These are phyloP conservation scores for Tilletia setariae DNA, from an alignment of 1,284 basidiomycete species.

Conservation along the genomic window DNA sequence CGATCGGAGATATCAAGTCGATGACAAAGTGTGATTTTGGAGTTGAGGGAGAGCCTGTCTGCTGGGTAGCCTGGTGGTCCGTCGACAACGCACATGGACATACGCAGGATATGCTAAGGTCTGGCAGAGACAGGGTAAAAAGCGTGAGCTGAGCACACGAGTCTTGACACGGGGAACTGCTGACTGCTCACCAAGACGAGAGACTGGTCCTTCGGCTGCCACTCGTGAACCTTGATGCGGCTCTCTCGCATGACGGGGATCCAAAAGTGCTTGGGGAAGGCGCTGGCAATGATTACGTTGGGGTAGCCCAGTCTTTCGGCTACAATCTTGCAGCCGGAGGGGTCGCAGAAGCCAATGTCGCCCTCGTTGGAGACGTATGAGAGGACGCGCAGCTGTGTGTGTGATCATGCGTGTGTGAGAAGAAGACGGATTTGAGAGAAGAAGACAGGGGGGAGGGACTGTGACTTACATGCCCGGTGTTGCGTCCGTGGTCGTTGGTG, in stretches of 20 bases:
- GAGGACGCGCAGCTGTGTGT: constrained; percentile 18
- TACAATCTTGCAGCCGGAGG: constrained; percentile 40
- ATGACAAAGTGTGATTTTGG: too few relatives aligned
- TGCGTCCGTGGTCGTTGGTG: constrained; percentile 42
- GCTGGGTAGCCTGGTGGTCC: constrained; percentile 30
- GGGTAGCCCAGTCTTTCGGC: constrained; percentile 27
- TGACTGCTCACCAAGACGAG: constrained; percentile 18
- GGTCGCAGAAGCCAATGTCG: too few relatives aligned
- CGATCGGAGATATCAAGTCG: too few relatives aligned
- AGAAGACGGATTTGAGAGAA: background rate
- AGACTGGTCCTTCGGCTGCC: constrained; percentile 29
- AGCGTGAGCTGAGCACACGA: background rate
- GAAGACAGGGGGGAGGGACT: background rate
- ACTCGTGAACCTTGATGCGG: constrained; percentile 31
- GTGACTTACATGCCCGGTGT: constrained; percentile 24
- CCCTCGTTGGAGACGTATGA: constrained; percentile 25
- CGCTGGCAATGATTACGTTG: constrained; percentile 32
- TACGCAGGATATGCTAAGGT: background rate
- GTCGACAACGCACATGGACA: constrained; percentile 32
- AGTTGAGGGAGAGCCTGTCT: constrained; percentile 38
- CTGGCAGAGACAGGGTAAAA: background rate
- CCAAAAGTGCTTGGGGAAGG: constrained; percentile 28
- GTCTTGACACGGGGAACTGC: background rate
- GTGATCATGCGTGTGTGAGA: background rate
- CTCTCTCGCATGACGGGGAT: constrained; percentile 28